Conservation (phyloP, 352 stramenopile genomes). For the Phytophthora citrophthora region DNA sequence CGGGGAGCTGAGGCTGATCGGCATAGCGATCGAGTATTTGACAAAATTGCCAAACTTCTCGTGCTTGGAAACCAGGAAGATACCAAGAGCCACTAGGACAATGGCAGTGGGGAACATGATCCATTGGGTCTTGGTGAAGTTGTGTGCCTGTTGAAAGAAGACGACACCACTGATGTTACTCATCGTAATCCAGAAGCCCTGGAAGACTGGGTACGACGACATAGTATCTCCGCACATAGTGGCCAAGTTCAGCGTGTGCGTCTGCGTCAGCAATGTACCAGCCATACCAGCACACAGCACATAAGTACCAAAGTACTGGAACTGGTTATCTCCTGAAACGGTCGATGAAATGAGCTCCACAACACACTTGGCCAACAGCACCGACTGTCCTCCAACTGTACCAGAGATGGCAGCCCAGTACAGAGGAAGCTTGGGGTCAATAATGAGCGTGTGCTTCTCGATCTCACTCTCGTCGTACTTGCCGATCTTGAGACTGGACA, state of each 20-base stretch:
- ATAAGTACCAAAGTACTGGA: conserved; percentile 86
- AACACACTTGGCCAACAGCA: conserved; percentile 87
- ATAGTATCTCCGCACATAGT: conserved; percentile 89
- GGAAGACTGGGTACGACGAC: conserved; percentile 87
- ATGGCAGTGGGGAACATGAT: conserved; percentile 84
- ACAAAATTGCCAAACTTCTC: conserved; percentile 90
- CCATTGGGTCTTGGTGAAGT: conserved; percentile 84
- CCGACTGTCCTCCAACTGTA: conserved; percentile 81
- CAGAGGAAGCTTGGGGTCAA: conserved; percentile 84
- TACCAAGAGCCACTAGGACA: conserved; percentile 71
- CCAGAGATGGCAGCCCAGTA: conserved; percentile 90
- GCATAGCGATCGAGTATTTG: conserved; percentile 91
- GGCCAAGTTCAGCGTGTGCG: conserved; percentile 85
- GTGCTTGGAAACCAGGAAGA: conserved; percentile 86
- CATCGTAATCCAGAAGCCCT: conserved; percentile 90
- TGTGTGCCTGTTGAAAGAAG: conserved; percentile 88
- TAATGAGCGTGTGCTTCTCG: conserved; percentile 87
- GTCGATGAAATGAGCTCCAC: conserved; percentile 86
- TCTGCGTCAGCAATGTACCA: conserved; percentile 80
- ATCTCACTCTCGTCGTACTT: conserved; percentile 72
- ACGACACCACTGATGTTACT: conserved; percentile 89
- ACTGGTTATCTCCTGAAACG: conserved; percentile 87
- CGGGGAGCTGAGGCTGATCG: conserved; percentile 84
- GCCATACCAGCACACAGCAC: conserved; percentile 80
- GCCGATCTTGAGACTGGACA: conserved; percentile 60